Evolutionary conservation across 2,329 filamentous ascomycete genomes (phyloP), one percentile per base, ranked within the genome.

Genomic region (Diaporthe australafricana): DNA sequence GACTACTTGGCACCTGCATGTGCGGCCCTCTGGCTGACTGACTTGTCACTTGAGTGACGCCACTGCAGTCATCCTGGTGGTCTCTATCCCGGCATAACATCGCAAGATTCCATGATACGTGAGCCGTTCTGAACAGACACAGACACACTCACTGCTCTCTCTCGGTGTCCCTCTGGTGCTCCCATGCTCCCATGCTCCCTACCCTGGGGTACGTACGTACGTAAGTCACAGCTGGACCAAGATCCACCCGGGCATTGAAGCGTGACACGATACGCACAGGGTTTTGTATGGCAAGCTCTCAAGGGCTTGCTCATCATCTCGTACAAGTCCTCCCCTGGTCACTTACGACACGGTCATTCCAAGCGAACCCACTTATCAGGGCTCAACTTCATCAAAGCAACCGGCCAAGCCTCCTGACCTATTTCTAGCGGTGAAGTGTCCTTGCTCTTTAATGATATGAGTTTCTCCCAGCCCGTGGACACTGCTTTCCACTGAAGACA

Each of bases 341-440:
- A 50, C 53, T 69, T 60, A 20, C 53, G 67, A 50, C 67, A 69
- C 25, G 50, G 53, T 60, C 66, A 69, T 56, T 60, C n/a, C 53
- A 40, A 35, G 53, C 66, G 66, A 68, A 68, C 42, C 53, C 66
- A 68, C 66, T 57, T 57, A 17, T 30, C 52, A 45, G 53, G 40
- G 32, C 50, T 68, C 67, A 47, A 60, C 67, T 68, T 60, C 53
- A 57, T 69, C 53, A 48, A 47, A 69, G 53, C 67, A 22, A 42
- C 22, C 45, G 53, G 53, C 53, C 67, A 69, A 27, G 67, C 67
- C 53, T 60, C 40, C 27, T 55, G 32, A 11, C 40, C 40, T 68
- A 27, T 27, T 57, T 56, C 52, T 68, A 48, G 66, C 66, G 52
- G 66, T 57, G 66, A 68, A 52, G 52, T 48, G 30, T 55, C 40